Evolutionary conservation across 2,329 filamentous ascomycete species (phyloP).

Genomic region (Nothomitra cinnamomea): DNA sequence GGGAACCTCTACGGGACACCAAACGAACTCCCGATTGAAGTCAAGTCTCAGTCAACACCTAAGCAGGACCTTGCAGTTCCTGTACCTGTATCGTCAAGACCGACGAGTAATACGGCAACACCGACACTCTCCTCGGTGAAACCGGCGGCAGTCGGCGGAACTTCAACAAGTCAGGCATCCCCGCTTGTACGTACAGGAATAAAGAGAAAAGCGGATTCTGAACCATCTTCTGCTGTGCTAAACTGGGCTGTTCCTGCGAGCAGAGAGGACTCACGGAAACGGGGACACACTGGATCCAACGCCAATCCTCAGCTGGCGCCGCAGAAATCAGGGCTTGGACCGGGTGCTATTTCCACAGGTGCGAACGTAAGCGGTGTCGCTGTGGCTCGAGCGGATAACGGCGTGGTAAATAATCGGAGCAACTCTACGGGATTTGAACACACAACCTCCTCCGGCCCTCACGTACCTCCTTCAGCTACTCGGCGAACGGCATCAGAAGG

Average conservation of each 20-base stretch:
- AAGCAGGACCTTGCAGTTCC: slow-evolving; percentile 24
- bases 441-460: slow-evolving; percentile 15
- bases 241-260: slow-evolving; percentile 1
- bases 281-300: neutral
- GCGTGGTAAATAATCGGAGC: slow-evolving; percentile 1
- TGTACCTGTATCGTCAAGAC: neutral
- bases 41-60: slow-evolving; percentile 15
- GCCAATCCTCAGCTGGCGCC: slow-evolving; percentile 7
- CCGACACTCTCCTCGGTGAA: slow-evolving; percentile 6
- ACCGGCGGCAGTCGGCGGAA: slow-evolving; percentile 8
- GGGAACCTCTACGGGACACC: slow-evolving; percentile 26
- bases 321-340: slow-evolving; percentile 17
- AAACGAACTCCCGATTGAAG: slow-evolving; percentile 26
- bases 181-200: slow-evolving; percentile 17
- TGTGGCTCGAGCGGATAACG: neutral
- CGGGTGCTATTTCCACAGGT: neutral
- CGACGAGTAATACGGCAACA: neutral
- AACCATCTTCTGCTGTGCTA: slow-evolving; percentile 14
- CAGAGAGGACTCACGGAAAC: slow-evolving; percentile 6
- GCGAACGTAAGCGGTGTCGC: neutral
- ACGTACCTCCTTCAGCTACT: slow-evolving; percentile 8
- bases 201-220: slow-evolving; percentile 22
- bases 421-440: slow-evolving; percentile 6
- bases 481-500: slow-evolving; percentile 8
- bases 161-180: slow-evolving; percentile 6